Percentiles rank a stretch among this genome's conserved stretches.
phyloP scores from a whole-genome alignment of 1,284 basidiomycete genomes.

The Moniliophthora roreri region DNA sequence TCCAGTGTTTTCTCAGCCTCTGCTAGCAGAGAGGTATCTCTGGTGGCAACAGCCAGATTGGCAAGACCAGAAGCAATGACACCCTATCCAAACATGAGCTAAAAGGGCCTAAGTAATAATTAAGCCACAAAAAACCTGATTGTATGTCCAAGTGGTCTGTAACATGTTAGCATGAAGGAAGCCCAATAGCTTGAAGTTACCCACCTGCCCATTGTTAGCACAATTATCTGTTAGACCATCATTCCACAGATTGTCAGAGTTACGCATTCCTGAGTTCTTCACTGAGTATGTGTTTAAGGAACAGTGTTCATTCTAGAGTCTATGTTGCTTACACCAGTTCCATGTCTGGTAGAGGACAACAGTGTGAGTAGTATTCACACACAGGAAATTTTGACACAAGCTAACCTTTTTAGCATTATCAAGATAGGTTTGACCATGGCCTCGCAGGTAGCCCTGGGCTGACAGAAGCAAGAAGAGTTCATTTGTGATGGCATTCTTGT shows the following conservation, averaged over 20 bases:
- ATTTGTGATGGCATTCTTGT: conserved; percentile 62
- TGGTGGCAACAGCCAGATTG: conserved; percentile 39
- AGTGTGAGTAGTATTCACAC: neutral
- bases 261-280: conserved; percentile 46
- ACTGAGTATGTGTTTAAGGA: conserved; percentile 30
- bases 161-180: neutral
- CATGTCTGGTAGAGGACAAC: conserved; percentile 31
- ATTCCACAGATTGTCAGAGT: conserved; percentile 47
- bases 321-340: conserved; percentile 43
- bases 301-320: neutral
- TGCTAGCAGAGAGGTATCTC: conserved; percentile 37
- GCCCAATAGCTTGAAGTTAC: conserved; percentile 3
- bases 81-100: conserved; percentile 28
- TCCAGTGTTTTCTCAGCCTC: conserved; percentile 53
- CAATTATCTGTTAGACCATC: conserved; percentile 46
- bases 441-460: conserved; percentile 43
- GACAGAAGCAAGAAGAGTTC: conserved; percentile 52
- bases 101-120: neutral
- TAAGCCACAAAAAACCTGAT: conserved; percentile 40
- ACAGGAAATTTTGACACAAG: neutral
- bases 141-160: conserved; percentile 56
- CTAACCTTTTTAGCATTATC: conserved; percentile 46
- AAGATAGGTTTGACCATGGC: conserved; percentile 36
- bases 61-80: conserved; percentile 53
- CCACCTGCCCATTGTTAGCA: conserved; percentile 45